A percentile compares a stretch with the other conserved stretches of the same genome.
These are phyloP conservation scores for Pichia pseudocactophila DNA, from an alignment of 805 yeast species.

Conservation along the genomic window DNA sequence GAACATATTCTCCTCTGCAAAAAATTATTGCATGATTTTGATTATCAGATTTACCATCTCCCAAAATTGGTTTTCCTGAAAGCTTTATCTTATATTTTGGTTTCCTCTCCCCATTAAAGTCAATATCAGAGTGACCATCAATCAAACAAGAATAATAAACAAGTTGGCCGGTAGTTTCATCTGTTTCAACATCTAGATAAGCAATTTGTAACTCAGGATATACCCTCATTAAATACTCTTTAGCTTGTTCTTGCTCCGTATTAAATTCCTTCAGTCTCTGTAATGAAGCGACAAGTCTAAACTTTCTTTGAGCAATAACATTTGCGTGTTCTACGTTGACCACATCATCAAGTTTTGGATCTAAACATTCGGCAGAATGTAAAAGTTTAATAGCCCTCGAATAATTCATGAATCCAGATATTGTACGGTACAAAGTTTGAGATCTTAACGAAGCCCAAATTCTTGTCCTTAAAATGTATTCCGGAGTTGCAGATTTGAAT, in stretches of 20 bases:
- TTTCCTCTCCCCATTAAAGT: constrained; percentile 65
- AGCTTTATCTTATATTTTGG: constrained; percentile 68
- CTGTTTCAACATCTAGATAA: constrained; percentile 84
- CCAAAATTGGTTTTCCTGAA: constrained; percentile 78
- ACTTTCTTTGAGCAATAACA: constrained; percentile 78
- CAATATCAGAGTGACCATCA: constrained; percentile 70
- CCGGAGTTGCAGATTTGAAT: constrained; percentile 96
- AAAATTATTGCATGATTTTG: constrained; percentile 76
- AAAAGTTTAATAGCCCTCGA: constrained; percentile 90
- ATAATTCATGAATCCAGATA: constrained; percentile 97
- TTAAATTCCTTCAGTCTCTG: constrained; percentile 69
- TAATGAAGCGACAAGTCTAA: constrained; percentile 76
- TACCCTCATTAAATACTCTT: constrained; percentile 72
- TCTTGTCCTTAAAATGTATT: constrained; percentile 90
- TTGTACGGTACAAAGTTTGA: constrained; percentile 93
- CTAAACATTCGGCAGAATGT: constrained; percentile 92
- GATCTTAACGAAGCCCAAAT: constrained; percentile 98
- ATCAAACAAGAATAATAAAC: constrained; percentile 67
- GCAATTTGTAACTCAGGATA: constrained; percentile 86
- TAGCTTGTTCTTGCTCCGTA: constrained; percentile 68
- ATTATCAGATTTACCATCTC: constrained; percentile 85
- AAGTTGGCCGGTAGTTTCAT: constrained; percentile 59
- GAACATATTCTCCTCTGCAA: constrained; percentile 78
- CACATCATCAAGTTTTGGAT: constrained; percentile 93
- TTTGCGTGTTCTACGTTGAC: constrained; percentile 92